phyloP scores from a whole-genome alignment of 1,284 basidiomycete genomes.

The Kwoniella shivajii region DNA sequence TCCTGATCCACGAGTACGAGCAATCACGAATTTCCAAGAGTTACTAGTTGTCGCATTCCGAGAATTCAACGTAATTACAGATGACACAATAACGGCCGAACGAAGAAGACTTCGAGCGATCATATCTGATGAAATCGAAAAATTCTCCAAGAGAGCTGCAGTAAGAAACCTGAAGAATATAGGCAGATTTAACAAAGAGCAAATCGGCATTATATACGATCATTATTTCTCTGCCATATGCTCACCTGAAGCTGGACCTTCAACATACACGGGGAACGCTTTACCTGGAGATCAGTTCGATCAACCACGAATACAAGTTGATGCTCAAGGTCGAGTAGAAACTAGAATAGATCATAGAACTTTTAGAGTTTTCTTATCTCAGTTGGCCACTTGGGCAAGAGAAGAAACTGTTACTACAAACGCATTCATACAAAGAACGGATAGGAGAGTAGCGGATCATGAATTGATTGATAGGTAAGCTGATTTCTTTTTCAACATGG shows the following conservation, averaged over 20 bases:
- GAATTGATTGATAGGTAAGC: constrained; percentile 56
- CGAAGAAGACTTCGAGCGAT: constrained; percentile 84
- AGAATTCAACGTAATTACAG: constrained; percentile 95
- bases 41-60: constrained; percentile 93
- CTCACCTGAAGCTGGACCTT: constrained; percentile 57
- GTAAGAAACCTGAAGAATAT: constrained; percentile 83
- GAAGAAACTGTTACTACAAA: constrained; percentile 92
- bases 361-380: constrained; percentile 85
- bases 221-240: constrained; percentile 86
- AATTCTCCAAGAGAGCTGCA: constrained; percentile 92
- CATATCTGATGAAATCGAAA: constrained; percentile 91
- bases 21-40: constrained; percentile 98
- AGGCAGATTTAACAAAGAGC: constrained; percentile 83
- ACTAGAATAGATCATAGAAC: constrained; percentile 84
- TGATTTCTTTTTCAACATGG: not conserved
- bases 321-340: constrained; percentile 71
- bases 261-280: constrained; percentile 7
- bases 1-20: constrained; percentile 81
- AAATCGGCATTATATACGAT: constrained; percentile 87
- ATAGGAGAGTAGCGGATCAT: constrained; percentile 56
- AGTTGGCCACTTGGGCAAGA: constrained; percentile 93
- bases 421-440: constrained; percentile 74
- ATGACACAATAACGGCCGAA: constrained; percentile 89
- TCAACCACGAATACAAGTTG: constrained; percentile 47
- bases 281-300: constrained; percentile 42